Evolutionary conservation across 768 basidiomycete species (phyloP).

Genomic region (Hydnomerulius pinastri): DNA sequence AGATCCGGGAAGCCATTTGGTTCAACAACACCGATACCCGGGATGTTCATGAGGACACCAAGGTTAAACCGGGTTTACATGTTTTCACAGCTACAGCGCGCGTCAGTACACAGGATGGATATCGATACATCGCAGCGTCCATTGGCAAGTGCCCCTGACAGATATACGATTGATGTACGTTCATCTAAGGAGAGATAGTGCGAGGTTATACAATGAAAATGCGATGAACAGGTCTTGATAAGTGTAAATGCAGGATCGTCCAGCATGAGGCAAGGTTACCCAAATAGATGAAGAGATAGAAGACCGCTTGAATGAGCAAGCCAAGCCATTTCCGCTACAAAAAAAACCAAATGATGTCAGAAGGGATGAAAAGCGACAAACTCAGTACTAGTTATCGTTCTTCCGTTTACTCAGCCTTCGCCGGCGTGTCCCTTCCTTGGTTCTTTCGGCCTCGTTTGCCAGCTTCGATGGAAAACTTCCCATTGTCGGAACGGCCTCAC

Average conservation of each 20-base stretch:
- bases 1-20: background rate
- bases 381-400: conserved; percentile 19
- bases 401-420: conserved; percentile 38
- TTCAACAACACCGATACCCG: conserved; percentile 6
- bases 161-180: too few species aligned
- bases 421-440: conserved; percentile 27
- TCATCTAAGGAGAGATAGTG: conserved; percentile 1
- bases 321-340: conserved; percentile 21
- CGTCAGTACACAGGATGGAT: background rate
- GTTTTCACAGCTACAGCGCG: conserved; percentile 6
- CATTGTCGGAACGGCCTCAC: conserved; percentile 7
- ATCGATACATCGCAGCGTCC: conserved; percentile 1
- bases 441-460: conserved; percentile 17
- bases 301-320: conserved; percentile 20
- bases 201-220: conserved; percentile 12
- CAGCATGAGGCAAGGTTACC: conserved; percentile 4
- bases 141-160: too few species aligned
- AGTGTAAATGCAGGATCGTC: conserved; percentile 9
- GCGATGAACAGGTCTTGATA: background rate
- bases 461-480: conserved; percentile 10
- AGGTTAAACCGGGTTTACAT: conserved; percentile 1
- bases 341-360: conserved; percentile 12
- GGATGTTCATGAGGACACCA: background rate
- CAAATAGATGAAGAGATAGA: conserved; percentile 16
- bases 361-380: conserved; percentile 8